A percentile compares a stretch with the other conserved stretches of the same genome.
phyloP scores from a whole-genome alignment of 192 early-diverging fungal genomes.

The Gamsiella multidivaricata region DNA sequence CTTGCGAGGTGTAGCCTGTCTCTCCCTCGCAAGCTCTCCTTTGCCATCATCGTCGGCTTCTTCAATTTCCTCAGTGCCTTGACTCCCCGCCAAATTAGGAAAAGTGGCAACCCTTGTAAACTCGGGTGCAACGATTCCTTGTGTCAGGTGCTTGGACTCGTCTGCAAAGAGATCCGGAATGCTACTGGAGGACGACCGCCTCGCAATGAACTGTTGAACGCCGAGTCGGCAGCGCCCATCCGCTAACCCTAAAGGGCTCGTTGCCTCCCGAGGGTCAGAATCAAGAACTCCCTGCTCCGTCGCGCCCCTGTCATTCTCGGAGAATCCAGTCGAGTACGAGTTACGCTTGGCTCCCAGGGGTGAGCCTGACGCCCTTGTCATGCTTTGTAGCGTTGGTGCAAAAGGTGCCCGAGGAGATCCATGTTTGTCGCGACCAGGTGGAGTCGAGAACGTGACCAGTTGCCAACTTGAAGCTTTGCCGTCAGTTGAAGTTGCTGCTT shows the following conservation, averaged over 20 bases:
- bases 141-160: slow-evolving; percentile 10
- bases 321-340: slow-evolving; percentile 1
- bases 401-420: slow-evolving; percentile 41
- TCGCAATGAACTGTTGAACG: slow-evolving; percentile 19
- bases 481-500: slow-evolving; percentile 42
- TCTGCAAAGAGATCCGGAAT: slow-evolving; percentile 30
- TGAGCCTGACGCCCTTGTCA: slow-evolving; percentile 8
- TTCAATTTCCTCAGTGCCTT: background rate
- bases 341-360: slow-evolving; percentile 4
- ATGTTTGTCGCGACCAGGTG: slow-evolving; percentile 28
- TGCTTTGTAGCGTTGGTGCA: slow-evolving; percentile 9
- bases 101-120: slow-evolving; percentile 20
- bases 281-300: slow-evolving; percentile 3
- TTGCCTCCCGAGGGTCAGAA: background rate
- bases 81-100: slow-evolving; percentile 9
- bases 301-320: background rate
- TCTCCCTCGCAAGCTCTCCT: background rate
- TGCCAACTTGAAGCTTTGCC: slow-evolving; percentile 53
- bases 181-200: slow-evolving; percentile 42
- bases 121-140: slow-evolving; percentile 15
- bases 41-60: background rate
- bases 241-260: slow-evolving; percentile 5
- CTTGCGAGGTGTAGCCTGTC: slow-evolving; percentile 19
- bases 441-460: slow-evolving; percentile 37
- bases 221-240: slow-evolving; percentile 18